A percentile compares a stretch with the other conserved stretches of the same genome.
phyloP scores from a whole-genome alignment of 805 yeast genomes.

The Candida bentonensis region DNA sequence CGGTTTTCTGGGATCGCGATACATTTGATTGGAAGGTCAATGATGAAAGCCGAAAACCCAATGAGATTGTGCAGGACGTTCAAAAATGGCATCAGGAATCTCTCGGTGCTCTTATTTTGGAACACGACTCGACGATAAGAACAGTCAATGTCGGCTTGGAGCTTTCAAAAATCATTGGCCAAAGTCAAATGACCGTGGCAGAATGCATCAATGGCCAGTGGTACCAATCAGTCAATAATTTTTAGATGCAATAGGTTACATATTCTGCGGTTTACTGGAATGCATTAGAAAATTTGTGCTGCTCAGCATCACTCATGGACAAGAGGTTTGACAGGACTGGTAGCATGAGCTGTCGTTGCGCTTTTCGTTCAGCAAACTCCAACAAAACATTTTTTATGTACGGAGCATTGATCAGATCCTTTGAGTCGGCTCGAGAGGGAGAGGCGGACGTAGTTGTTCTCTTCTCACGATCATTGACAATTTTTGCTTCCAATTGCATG shows the following conservation, averaged over 20 bases:
- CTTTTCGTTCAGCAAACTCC: conserved; percentile 83
- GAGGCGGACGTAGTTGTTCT: conserved; percentile 2
- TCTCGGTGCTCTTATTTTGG: conserved; percentile 55
- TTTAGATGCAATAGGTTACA: not conserved
- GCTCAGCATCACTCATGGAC: conserved; percentile 56
- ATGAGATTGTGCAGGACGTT: conserved; percentile 43
- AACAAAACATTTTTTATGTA: conserved; percentile 81
- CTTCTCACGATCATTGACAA: conserved; percentile 5
- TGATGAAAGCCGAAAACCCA: conserved; percentile 35
- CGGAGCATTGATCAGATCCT: conserved; percentile 38
- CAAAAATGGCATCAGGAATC: conserved; percentile 31
- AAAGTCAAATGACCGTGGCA: conserved; percentile 60
- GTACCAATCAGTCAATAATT: conserved; percentile 10
- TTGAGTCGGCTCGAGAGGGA: conserved; percentile 2
- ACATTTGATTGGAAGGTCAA: conserved; percentile 80
- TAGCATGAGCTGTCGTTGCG: conserved; percentile 71
- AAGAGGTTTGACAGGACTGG: conserved; percentile 76
- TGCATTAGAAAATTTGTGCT: conserved; percentile 51
- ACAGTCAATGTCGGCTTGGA: conserved; percentile 53
- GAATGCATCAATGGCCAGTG: conserved; percentile 51
- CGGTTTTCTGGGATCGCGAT: conserved; percentile 85
- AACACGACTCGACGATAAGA: conserved; percentile 60
- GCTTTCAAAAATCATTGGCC: conserved; percentile 39
- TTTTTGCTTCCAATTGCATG: conserved; percentile 7
- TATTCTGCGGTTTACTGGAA: conserved; percentile 8